phyloP scores from a whole-genome alignment of 352 stramenopile species.

The Pythium aquatile region DNA sequence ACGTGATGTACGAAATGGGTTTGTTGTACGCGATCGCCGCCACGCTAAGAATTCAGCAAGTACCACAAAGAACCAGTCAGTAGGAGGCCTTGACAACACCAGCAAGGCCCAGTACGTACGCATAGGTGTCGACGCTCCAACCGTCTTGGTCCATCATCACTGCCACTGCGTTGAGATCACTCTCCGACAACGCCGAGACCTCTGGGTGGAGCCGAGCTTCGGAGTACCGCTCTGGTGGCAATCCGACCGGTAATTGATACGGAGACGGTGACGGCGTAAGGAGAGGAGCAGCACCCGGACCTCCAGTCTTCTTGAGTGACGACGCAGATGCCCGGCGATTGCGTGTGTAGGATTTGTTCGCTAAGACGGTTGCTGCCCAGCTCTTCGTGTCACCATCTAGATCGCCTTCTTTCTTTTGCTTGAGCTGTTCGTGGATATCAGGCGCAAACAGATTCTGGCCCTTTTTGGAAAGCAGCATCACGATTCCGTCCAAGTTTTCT shows the following conservation, averaged over 20 bases:
- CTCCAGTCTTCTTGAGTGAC: constrained; percentile 32
- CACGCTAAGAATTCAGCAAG: constrained; percentile 32
- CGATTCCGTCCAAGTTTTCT: constrained; percentile 74
- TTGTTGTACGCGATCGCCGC: constrained; percentile 61
- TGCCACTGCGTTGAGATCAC: constrained; percentile 62
- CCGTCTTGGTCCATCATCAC: constrained; percentile 72
- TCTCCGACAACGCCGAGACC: constrained; percentile 50
- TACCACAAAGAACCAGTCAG: not conserved
- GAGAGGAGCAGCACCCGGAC: not conserved
- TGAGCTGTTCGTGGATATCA: constrained; percentile 81
- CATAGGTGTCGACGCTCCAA: constrained; percentile 73
- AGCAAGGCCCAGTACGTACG: constrained; percentile 34
- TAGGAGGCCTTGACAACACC: not conserved
- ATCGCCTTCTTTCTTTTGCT: constrained; percentile 65
- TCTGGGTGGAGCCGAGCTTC: constrained; percentile 63
- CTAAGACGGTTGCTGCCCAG: constrained; percentile 70
- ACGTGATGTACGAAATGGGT: constrained; percentile 80
- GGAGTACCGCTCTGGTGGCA: constrained; percentile 28
- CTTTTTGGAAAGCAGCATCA: constrained; percentile 74
- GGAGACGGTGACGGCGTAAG: not conserved
- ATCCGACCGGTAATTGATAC: not conserved
- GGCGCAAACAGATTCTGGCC: constrained; percentile 78
- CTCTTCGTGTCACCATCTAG: constrained; percentile 78
- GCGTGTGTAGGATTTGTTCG: constrained; percentile 77
- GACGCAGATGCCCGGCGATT: constrained; percentile 55